Base-by-base conservation (phyloP, 148 eudicot genomes). In the Agrostemma githago region DNA sequence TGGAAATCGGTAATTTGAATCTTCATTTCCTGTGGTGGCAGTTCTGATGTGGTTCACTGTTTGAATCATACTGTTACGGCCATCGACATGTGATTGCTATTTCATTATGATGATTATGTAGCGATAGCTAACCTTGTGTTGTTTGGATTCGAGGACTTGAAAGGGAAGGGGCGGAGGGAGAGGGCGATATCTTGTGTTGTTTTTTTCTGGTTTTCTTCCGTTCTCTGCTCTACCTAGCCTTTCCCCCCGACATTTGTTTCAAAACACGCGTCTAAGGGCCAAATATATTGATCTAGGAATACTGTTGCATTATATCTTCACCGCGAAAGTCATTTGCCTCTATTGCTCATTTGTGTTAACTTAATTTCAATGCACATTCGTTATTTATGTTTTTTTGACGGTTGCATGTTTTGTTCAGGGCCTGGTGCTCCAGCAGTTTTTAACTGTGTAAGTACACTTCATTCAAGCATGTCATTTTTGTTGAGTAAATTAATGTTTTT, bases 371-470 rank as follows among this genome's bases (percentile, higher is more conserved):
- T 37, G 20, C 65, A 15, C 51, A 14, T 26, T 42, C 59, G 57
- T 41, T 20, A 2, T 56, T 61, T 42, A 12, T 66, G 20, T 57
- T 68, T 63, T 68, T 63, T 63, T 80, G 37, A 66, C 39, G 26
- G 37, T 58, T 81, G 15, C 16, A 3, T 72, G 62, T 77, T 58
- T 72, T 66, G 70, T 76, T 68, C 66, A 93, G 98, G 98, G 40
- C 96, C 98, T 44, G 94, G 92, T 6, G 96, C 98, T 78, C 98
- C 98, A 11, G 44, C 88, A 42, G 79, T 85, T 75, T 90, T 93
- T 76, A 93, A 90, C 77, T 86, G 90, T 84, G 98, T 90, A 77
- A 83, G 98, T 84, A 42, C 82, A 37, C 16, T 62, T 14, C 60
- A 62, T 19, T 40, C 44, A 43, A 15, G 60, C 26, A 37, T 11